Percentiles rank a stretch among this genome's conserved stretches.
These are phyloP conservation scores for Stephania japonica DNA, from an alignment of 164 flowering plant species.

Conservation along the genomic window DNA sequence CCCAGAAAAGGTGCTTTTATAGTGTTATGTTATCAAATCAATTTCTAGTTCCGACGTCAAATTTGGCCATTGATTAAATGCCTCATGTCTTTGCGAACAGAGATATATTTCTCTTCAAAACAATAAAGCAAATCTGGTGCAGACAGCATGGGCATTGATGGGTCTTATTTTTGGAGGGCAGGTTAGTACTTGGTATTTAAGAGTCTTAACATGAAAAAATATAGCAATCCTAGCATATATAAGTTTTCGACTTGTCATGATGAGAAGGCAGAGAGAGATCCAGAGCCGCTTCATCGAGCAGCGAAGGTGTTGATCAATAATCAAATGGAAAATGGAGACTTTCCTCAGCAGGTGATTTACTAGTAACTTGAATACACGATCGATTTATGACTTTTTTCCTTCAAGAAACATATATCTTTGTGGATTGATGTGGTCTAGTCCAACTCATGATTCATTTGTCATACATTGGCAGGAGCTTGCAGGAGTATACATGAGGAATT, in stretches of 20 bases:
- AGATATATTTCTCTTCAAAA: constrained; percentile 44
- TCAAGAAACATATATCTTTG: no score
- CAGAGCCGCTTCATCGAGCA: constrained; percentile 40
- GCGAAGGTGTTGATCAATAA: constrained; percentile 42
- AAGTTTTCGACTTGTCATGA: neutral
- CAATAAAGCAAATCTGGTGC: constrained; percentile 34
- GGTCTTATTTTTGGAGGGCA: constrained; percentile 47
- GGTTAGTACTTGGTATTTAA: constrained; percentile 19
- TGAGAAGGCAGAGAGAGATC: constrained; percentile 40
- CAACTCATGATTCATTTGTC: no score
- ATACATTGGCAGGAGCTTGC: constrained; percentile 26
- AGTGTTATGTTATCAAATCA: neutral
- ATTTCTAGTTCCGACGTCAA: neutral
- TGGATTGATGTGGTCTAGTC: no score
- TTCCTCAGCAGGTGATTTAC: constrained; percentile 28
- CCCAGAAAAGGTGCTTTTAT: constrained; percentile 32
- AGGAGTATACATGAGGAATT: constrained; percentile 42
- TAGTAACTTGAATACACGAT: no score
- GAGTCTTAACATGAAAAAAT: neutral
- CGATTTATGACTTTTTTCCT: no score
- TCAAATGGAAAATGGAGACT: constrained; percentile 44
- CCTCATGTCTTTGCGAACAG: constrained; percentile 20
- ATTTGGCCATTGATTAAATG: no score
- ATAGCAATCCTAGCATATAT: neutral
- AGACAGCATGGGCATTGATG: constrained; percentile 68